Conservation (phyloP, 805 yeast genomes). For the Kuraishia hungarica region DNA sequence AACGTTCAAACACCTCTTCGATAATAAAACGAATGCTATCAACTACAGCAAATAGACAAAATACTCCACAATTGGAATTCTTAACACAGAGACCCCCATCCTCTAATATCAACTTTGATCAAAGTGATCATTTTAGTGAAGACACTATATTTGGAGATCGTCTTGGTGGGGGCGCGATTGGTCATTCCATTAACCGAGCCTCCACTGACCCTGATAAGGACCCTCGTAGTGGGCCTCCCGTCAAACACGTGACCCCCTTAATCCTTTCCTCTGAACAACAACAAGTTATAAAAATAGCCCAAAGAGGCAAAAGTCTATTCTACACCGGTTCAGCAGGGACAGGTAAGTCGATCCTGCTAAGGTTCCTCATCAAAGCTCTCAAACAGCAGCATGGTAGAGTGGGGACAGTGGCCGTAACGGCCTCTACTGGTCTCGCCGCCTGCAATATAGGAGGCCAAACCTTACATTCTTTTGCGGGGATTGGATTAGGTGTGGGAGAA, state of each 20-base stretch:
- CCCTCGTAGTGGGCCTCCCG: too few species aligned
- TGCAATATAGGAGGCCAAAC: slow-evolving; percentile 90
- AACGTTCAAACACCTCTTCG: not conserved
- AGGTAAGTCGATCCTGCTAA: slow-evolving; percentile 67
- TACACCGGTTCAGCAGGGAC: slow-evolving; percentile 87
- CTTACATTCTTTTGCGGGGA: slow-evolving; percentile 75
- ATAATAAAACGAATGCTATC: not conserved
- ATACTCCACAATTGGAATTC: slow-evolving; percentile 1
- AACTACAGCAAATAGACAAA: not conserved
- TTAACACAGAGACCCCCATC: slow-evolving; percentile 1
- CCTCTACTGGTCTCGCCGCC: slow-evolving; percentile 95
- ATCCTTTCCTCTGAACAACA: slow-evolving; percentile 29
- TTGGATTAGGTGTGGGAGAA: slow-evolving; percentile 65
- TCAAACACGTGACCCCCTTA: slow-evolving; percentile 4
- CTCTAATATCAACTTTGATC: not conserved
- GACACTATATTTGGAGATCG: too few species aligned
- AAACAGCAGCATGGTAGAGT: slow-evolving; percentile 28
- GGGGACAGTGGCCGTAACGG: slow-evolving; percentile 73
- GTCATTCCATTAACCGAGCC: too few species aligned
- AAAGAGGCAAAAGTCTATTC: slow-evolving; percentile 46
- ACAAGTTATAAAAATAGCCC: slow-evolving; percentile 39
- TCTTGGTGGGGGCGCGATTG: too few species aligned
- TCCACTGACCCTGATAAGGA: too few species aligned
- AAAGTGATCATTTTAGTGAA: too few species aligned
- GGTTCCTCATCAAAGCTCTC: slow-evolving; percentile 53